Base-by-base conservation (phyloP, 805 yeast genomes). In the Ogataea glucozyma region DNA sequence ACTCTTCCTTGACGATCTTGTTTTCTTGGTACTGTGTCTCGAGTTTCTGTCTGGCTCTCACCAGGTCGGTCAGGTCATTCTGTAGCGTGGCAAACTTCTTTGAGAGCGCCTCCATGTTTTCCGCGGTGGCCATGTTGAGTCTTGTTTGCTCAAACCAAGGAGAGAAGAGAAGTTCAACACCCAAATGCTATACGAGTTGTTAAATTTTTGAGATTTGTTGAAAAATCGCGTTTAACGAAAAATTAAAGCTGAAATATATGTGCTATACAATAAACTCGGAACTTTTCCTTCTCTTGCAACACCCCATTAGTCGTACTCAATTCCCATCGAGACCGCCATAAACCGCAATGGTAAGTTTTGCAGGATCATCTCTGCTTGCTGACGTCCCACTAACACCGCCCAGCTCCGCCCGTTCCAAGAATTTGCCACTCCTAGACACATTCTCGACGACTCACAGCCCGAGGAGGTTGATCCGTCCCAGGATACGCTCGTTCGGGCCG, bases 11-110 rank as follows among this genome's bases (percentile, higher is more conserved):
- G 12, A 93, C 99, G 38, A 93, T 90, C 56, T 81, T 81, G 64
- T 90, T 90, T 64, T 93, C 99, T 65, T 93, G 99, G 54, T 72
- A 78, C 66, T 93, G 99, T 1, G 97, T 87, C 60, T 93, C 99
- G 34, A 93, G 75, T 58, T 83, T 79, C 52, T 91, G 95, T 57
- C 98, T 81, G 10, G 88, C 79, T 4, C 78, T 69, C 26, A 89
- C 73, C 31, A 80, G 69, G 39, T 79, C 84, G 35, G 71, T 67
- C 8, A 61, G 47, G 11, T 53, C 56, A 4, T 49, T 41, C 40
- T 66, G 70, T 13, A 58, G 43, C n/a, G 50, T 41, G 9, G 58
- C 46, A 31, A 61, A 56, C 6, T 47, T 41, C 40, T 53, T 54
- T 1, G 61, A 50, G 6, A 61, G 35, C 12, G 39, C 44, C 38